A percentile compares a stretch with the other conserved stretches of the same genome.
These are phyloP conservation scores for Perkinsus olseni DNA, from an alignment of 169 alveolate species.

Conservation along the genomic window DNA sequence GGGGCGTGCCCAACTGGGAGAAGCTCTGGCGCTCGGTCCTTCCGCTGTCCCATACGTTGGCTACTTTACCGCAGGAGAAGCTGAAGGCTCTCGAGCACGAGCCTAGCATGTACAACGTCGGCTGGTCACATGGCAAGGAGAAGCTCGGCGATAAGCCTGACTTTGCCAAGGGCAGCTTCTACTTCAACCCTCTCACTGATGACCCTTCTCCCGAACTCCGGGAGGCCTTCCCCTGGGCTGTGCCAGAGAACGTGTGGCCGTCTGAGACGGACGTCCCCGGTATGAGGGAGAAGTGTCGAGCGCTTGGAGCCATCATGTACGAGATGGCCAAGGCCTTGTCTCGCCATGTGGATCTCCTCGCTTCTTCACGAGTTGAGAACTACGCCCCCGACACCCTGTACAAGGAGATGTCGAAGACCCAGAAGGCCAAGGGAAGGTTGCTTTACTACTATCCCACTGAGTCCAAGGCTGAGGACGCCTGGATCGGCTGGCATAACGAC, in stretches of 20 bases:
- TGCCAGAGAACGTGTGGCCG: conserved; percentile 13
- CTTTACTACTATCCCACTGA: conserved; percentile 41
- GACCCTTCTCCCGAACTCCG: background rate
- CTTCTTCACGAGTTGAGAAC: background rate
- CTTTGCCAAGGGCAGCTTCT: conserved; percentile 43
- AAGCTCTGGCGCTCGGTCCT: background rate
- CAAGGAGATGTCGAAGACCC: background rate
- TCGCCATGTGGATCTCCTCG: conserved; percentile 39
- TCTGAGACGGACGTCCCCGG: conserved; percentile 31
- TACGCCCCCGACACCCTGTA: background rate
- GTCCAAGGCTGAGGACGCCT: conserved; percentile 19
- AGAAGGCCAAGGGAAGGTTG: conserved; percentile 29
- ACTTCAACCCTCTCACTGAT: conserved; percentile 43
- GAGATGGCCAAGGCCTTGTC: conserved; percentile 37
- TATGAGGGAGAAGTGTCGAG: conserved; percentile 38
- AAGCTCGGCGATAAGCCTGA: conserved; percentile 44
- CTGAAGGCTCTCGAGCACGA: background rate
- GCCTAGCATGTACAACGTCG: conserved; percentile 13
- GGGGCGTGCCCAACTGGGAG: background rate
- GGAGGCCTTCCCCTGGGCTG: conserved; percentile 31
- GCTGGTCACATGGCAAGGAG: conserved; percentile 59
- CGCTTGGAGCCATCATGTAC: conserved; percentile 33
- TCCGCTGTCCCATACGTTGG: background rate
- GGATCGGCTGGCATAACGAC: conserved; percentile 65
- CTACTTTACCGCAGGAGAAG: background rate